Conservation (phyloP, 2,329 filamentous ascomycete species). For the Colletotrichum navitas region DNA sequence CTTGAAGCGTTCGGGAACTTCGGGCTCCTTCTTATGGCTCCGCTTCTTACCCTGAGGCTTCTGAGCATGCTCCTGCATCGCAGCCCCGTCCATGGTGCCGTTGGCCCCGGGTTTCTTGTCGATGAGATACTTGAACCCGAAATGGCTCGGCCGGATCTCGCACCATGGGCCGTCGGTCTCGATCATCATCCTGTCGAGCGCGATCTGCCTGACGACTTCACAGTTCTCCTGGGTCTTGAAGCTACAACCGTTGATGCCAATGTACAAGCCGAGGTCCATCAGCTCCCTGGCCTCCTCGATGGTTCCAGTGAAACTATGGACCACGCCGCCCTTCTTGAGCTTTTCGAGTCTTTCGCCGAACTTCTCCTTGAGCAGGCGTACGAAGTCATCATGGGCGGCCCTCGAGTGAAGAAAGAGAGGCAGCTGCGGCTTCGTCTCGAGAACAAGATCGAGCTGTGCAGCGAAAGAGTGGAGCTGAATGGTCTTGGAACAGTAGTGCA, state of each 20-base stretch:
- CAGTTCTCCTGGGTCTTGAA: slow-evolving; percentile 95
- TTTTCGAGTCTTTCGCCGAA: slow-evolving; percentile 71
- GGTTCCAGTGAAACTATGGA: slow-evolving; percentile 95
- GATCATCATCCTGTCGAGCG: slow-evolving; percentile 85
- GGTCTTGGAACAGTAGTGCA: slow-evolving; percentile 83
- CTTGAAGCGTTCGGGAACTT: slow-evolving; percentile 80
- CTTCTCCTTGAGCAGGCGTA: slow-evolving; percentile 72
- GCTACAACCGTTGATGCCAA: slow-evolving; percentile 97
- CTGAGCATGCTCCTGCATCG: slow-evolving; percentile 36
- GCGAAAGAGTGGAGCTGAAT: slow-evolving; percentile 89
- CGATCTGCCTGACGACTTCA: slow-evolving; percentile 83
- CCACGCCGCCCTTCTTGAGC: slow-evolving; percentile 82
- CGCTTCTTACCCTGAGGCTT: slow-evolving; percentile 58
- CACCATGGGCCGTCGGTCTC: slow-evolving; percentile 99
- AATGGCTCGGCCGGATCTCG: slow-evolving; percentile 90
- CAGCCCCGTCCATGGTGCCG: slow-evolving; percentile 41
- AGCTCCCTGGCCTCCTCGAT: slow-evolving; percentile 85
- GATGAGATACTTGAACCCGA: slow-evolving; percentile 78
- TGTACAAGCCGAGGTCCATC: slow-evolving; percentile 83
- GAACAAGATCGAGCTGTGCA: slow-evolving; percentile 83
- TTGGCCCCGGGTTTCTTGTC: slow-evolving; percentile 54
- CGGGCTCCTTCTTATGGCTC: slow-evolving; percentile 71
- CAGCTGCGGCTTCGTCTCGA: slow-evolving; percentile 75
- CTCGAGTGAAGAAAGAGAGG: slow-evolving; percentile 94
- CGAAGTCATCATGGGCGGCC: slow-evolving; percentile 88